phyloP scores from a whole-genome alignment of 2,329 filamentous ascomycete species.

The Epichloe bromicola region DNA sequence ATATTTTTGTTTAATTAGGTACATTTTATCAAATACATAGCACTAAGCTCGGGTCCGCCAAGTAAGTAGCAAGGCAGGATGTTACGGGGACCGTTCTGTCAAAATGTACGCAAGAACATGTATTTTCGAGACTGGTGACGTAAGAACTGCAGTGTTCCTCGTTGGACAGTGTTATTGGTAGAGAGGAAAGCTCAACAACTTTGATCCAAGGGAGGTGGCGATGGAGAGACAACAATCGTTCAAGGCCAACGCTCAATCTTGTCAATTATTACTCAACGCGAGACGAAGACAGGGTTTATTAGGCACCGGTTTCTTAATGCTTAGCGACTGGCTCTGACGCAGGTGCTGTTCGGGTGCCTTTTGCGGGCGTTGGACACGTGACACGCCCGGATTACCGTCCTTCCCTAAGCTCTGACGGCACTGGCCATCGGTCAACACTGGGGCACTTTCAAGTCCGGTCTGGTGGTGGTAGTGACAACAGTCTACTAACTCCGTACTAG shows the following conservation, averaged over 20 bases:
- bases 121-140: no score
- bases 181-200: no score
- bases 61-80: no score
- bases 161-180: no score
- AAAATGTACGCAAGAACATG: no score
- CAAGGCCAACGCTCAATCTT: neutral
- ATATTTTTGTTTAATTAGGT: no score
- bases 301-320: neutral
- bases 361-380: neutral
- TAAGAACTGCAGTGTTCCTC: no score
- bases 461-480: neutral
- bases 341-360: neutral
- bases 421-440: neutral
- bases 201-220: no score
- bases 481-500: neutral
- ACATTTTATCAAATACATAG: no score
- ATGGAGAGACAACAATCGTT: neutral
- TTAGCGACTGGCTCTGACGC: neutral
- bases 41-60: no score
- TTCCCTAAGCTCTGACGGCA: neutral
- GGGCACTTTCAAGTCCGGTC: neutral
- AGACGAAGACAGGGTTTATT: neutral
- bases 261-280: no score
- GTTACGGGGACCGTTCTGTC: no score
- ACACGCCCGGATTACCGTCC: neutral